Percentiles rank a stretch among this genome's conserved stretches.
Conservation (phyloP, 257 asterid species). For the Lycium ferocissimum region DNA sequence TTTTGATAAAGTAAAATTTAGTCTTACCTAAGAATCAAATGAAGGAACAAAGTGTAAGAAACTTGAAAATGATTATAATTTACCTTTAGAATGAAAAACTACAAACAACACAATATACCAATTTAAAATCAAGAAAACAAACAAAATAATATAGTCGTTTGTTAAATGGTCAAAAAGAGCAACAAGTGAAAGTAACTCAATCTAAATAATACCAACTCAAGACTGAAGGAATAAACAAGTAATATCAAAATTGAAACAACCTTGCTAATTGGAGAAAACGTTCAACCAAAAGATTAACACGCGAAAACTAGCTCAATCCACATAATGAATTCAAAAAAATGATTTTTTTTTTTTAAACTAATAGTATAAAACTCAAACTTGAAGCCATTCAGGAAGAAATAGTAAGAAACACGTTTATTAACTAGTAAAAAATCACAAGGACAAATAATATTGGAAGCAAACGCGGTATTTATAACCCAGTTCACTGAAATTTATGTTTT, state of each 20-base stretch:
- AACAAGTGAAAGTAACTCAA: slow-evolving; percentile 14
- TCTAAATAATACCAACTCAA: neutral
- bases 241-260: no score
- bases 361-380: neutral
- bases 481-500: neutral
- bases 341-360: neutral
- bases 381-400: no score
- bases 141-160: neutral
- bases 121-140: neutral
- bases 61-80: slow-evolving; percentile 8
- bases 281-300: neutral
- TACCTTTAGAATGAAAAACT: neutral
- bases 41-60: neutral
- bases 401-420: neutral
- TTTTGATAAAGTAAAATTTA: no score
- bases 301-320: neutral
- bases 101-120: neutral
- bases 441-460: neutral
- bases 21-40: neutral
- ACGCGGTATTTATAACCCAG: neutral
- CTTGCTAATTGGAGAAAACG: neutral
- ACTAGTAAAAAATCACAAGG: slow-evolving; percentile 6
- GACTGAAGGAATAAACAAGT: neutral
- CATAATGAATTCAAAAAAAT: neutral
- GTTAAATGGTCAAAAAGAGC: neutral